A percentile compares a stretch with the other conserved stretches of the same genome.
Evolutionary conservation across 202 grass and related monocot genomes (phyloP).

Genomic region (Bolboschoenoplectus hybrid): DNA sequence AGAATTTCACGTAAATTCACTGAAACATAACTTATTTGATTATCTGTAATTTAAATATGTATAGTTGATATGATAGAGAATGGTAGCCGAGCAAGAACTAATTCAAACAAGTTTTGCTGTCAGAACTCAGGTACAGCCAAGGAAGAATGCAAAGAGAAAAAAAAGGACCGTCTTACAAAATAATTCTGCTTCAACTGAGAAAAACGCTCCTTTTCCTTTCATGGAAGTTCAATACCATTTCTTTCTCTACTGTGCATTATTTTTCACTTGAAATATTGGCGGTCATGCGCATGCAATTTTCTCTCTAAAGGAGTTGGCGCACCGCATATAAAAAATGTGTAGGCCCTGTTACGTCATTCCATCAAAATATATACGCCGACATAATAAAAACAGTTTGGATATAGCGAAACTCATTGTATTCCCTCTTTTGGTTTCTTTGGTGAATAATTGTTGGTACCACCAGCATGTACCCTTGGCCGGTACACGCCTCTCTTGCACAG

Average conservation of each 20-base stretch:
- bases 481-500: constrained; percentile 1
- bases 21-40: neutral
- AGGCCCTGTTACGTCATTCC: neutral
- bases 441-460: constrained; percentile 26
- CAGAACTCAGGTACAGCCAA: neutral
- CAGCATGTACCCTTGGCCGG: constrained; percentile 1
- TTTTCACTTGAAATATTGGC: neutral
- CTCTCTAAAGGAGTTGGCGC: neutral
- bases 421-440: constrained; percentile 3
- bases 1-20: neutral
- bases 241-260: neutral
- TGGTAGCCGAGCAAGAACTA: neutral
- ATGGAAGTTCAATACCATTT: neutral
- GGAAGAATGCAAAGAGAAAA: neutral
- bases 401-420: constrained; percentile 28
- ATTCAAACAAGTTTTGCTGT: neutral
- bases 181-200: neutral
- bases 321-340: neutral
- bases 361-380: neutral
- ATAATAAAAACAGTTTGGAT: constrained; percentile 8
- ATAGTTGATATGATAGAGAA: neutral
- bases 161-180: neutral
- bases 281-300: neutral
- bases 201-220: neutral
- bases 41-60: neutral